A percentile compares a stretch with the other conserved stretches of the same genome.
These are phyloP conservation scores for Trypethelium eluteriae DNA, from an alignment of 495 filamentous ascomycete genomes.

Conservation along the genomic window DNA sequence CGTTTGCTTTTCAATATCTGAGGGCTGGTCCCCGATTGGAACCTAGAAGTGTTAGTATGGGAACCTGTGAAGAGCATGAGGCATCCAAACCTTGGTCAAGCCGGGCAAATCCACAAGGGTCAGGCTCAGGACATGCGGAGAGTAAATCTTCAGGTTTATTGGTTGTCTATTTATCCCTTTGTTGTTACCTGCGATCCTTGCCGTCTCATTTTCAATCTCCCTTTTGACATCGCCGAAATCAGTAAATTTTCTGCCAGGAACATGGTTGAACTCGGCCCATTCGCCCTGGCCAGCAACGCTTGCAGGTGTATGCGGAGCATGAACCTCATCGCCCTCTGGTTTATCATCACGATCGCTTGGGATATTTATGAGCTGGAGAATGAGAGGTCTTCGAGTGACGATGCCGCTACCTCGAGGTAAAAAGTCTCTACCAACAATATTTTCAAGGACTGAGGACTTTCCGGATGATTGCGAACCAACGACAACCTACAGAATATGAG, in stretches of 20 bases:
- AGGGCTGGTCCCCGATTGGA: slow-evolving; percentile 94
- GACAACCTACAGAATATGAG: slow-evolving; percentile 60
- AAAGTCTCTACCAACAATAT: slow-evolving; percentile 97
- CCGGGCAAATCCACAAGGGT: slow-evolving; percentile 95
- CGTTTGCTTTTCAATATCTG: slow-evolving; percentile 98
- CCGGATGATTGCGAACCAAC: slow-evolving; percentile 97
- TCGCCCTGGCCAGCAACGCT: slow-evolving; percentile 66
- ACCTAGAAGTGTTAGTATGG: slow-evolving; percentile 44
- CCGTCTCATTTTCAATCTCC: slow-evolving; percentile 95
- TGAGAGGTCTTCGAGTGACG: slow-evolving; percentile 86
- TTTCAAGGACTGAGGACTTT: slow-evolving; percentile 98
- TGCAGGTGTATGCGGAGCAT: slow-evolving; percentile 61
- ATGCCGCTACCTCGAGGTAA: slow-evolving; percentile 94
- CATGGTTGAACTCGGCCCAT: slow-evolving; percentile 97
- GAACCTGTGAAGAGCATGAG: neutral
- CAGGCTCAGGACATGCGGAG: slow-evolving; percentile 90
- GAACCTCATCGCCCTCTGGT: slow-evolving; percentile 56
- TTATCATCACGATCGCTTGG: slow-evolving; percentile 67
- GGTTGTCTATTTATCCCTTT: slow-evolving; percentile 97
- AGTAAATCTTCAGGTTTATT: slow-evolving; percentile 98
- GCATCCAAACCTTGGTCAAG: slow-evolving; percentile 71
- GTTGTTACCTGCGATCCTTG: slow-evolving; percentile 90
- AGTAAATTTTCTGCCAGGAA: slow-evolving; percentile 79
- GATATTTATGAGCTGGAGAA: slow-evolving; percentile 96
- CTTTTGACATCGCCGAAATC: slow-evolving; percentile 89